Evolutionary conservation across 148 eudicot genomes (phyloP), one percentile per base, ranked within the genome.

Genomic region (Vaccinium corymbosum): DNA sequence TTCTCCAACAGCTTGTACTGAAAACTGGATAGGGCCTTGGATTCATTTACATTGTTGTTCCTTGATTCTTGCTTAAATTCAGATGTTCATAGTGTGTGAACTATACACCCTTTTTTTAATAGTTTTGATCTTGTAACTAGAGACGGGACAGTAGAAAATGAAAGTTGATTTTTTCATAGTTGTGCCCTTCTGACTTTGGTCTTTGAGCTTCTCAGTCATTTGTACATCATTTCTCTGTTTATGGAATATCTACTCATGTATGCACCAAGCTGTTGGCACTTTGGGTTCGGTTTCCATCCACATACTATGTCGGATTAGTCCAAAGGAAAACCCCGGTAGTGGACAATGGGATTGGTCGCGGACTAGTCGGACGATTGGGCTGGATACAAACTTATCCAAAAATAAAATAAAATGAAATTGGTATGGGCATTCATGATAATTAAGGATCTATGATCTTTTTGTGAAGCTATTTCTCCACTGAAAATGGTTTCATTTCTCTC

Each of bases 31-130:
- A 27, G 38, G 57, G 48, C 59, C 76, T 68, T 49, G 57, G 52
- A 25, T 57, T 32, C 79, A 55, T 75, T 48, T 17, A 15, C 32
- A 27, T 29, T 27, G 2, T 75, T 75, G 35, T 51, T 53, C 70
- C 64, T 29, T 82, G 11, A 80, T 82, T 82, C 48, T 83, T 83
- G 61, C 79, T 76, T 48, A 13, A 22, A 32, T 48, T 75, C 61
- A 79, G 42, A 38, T 76, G 80, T 46, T 61, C 25, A 75, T 46
- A 83, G 68, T 55, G 5, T 46, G 55, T n/a, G 46, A 19, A 8
- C 6, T 61, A 12, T 57, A 83, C n/a, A 76, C 73, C 77, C 59
- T 83, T 42, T 75, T 11, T 4, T 0, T 25, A 35, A 0, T 35
- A 66, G 72, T 68, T 68, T 0, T 68, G 73, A 68, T 29, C 17